Evolutionary conservation across 2,329 filamentous ascomycete genomes (phyloP), one percentile per base, ranked within the genome.

Genomic region (Fusarium decemcellulare): DNA sequence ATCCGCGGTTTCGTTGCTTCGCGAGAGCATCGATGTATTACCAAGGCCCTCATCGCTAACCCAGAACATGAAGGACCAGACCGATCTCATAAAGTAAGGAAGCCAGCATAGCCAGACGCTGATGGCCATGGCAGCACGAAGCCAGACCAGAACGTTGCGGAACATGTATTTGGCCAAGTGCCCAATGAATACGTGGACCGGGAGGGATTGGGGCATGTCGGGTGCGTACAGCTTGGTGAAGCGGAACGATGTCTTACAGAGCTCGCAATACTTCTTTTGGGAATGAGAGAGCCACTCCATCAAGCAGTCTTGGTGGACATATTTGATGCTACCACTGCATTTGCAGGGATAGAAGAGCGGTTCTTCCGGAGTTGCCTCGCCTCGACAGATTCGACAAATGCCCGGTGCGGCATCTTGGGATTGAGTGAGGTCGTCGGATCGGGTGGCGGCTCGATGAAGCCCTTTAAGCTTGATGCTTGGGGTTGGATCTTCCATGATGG

Each of bases 281-380:
- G 96, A 98, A 81, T 99, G 97, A 52, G 94, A 95, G 23, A 99
- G 86, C 96, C 96, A 99, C 81, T 98, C 95, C 92, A 99, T 97
- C 81, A 99, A 84, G 79, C 96, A 99, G 79, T 97, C 93, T 81
- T 99, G 96, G 80, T 99, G 96, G 66, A 99, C 96, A 76, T 92
- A 97, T 83, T 97, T 98, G 83, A 99, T 99, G 82, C 95, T 98
- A 61, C 96, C 96, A 77, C 94, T 98, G 84, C 96, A 99, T 85
- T 98, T 98, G 90, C 96, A 99, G 7, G 96, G 96, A 78, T 97
- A 96, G 84, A 97, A 99, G 40, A 99, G 87, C 63, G 94, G 94
- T 77, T 98, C 96, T 5, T 93, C 88, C 5, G 86, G 81, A 2
- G 92, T 93, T 59, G 89, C 94, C 80, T 99, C 97, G 55, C 93